Base-by-base conservation (phyloP, 305 asterid species). In the Rubia peregrina region DNA sequence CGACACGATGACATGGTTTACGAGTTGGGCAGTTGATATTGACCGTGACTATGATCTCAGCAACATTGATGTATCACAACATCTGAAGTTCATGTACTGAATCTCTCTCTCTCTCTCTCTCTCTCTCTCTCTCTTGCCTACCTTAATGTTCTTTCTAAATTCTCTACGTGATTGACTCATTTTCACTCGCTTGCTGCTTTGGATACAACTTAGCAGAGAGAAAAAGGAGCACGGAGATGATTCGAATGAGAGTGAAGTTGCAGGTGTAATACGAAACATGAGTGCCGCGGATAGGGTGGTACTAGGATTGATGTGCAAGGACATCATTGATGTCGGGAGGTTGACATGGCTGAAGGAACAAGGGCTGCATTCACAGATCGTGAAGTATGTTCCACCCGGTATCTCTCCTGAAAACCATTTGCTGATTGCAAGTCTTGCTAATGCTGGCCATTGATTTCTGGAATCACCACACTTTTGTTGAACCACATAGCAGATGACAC, bases 21-120 rank as follows among this genome's bases (percentile, higher is more conserved):
- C 99, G 71, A 94, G 99, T 88, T 91, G 99, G 97, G 98, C 99
- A 17, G 96, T 94, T 43, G 99, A 94, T 84, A 92, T 95, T 42
- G 96, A 91, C 81, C 96, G 88, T 71, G 85, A 88, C 65, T 76
- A 86, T 19, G 94, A 88, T 61, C 73, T 84, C 65, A 70, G 84
- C 49, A 78, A 57, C 60, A 33, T 77, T 26, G 87, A 84, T 77
- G 67, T 61, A 73, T 79, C 85, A 4, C 43, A 80, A 66, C 86
- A 76, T 74, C 80, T 71, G 44, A 82, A 80, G 66, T 78, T 77
- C 79, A 71, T 65, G 97, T 88, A 88, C 61, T 12, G 3, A 57
- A 11, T 43, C 46, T n/a, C 67, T 41, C 61, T 30, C 40, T 43
- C 46, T n/a, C 67, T 41, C 61, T 30, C 40, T 43, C 46, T n/a